phyloP scores from a whole-genome alignment of 352 stramenopile species.

The Globisporangium paddicum region DNA sequence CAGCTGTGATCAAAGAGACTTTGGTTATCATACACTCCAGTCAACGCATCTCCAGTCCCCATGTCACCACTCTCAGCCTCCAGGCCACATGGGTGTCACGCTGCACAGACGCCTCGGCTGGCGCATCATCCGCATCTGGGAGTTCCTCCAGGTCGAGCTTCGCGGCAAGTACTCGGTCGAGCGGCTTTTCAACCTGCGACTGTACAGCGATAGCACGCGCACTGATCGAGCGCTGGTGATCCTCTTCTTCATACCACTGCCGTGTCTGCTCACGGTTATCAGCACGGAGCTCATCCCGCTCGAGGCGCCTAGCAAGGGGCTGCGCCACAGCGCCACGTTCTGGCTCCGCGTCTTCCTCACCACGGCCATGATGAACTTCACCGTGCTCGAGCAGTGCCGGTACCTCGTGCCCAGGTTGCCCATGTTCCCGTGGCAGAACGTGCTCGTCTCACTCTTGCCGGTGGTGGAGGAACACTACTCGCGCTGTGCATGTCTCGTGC shows the following conservation, averaged over 20 bases:
- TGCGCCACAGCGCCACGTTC: neutral
- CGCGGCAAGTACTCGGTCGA: conserved; percentile 17
- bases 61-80: too few relatives aligned
- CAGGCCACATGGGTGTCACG: neutral
- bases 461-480: neutral
- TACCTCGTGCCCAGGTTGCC: neutral
- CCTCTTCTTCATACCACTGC: conserved; percentile 10
- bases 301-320: neutral
- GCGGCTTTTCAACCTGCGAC: conserved; percentile 8
- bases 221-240: neutral
- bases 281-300: conserved; percentile 9
- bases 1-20: too few relatives aligned
- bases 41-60: too few relatives aligned
- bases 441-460: neutral
- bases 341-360: conserved; percentile 7
- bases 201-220: neutral
- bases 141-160: conserved; percentile 14
- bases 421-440: neutral
- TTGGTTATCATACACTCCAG: too few relatives aligned
- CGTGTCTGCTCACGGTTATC: neutral
- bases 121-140: neutral
- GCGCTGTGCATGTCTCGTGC: neutral
- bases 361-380: conserved; percentile 9
- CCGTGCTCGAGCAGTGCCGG: conserved; percentile 4
- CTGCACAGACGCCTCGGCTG: neutral